Conservation (phyloP, 2,329 filamentous ascomycete genomes). For the Fusarium nurragi region DNA sequence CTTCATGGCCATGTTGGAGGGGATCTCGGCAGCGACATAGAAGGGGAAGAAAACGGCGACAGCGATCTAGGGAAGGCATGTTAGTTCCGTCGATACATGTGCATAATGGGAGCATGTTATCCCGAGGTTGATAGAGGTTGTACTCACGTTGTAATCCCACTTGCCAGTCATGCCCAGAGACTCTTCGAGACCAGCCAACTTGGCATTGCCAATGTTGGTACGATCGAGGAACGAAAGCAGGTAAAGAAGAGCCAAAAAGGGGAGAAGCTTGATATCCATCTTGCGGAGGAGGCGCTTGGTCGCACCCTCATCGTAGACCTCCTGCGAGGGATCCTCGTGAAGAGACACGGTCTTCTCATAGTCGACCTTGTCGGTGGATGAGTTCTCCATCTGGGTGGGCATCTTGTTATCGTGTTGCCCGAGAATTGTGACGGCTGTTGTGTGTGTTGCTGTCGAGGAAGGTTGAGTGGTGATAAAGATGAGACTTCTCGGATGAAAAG, state of each 20-base stretch:
- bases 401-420: constrained; percentile 23
- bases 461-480: not conserved
- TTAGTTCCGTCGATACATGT: constrained; percentile 7
- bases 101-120: not conserved
- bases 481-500: not conserved
- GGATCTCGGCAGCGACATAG: constrained; percentile 60
- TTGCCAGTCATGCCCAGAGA: constrained; percentile 47
- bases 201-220: constrained; percentile 64
- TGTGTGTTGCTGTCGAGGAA: not conserved
- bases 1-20: constrained; percentile 63
- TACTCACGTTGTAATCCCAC: constrained; percentile 49
- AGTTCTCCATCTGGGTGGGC: constrained; percentile 33
- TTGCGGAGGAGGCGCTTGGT: constrained; percentile 64
- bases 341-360: constrained; percentile 42
- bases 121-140: not conserved
- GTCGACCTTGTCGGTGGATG: constrained; percentile 44
- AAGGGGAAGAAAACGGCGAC: constrained; percentile 63
- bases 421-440: constrained; percentile 30
- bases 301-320: constrained; percentile 46
- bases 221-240: constrained; percentile 62
- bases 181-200: constrained; percentile 62
- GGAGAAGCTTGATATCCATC: constrained; percentile 65
- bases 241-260: constrained; percentile 68
- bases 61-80: constrained; percentile 47
- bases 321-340: constrained; percentile 37